These are phyloP conservation scores for Blastobotrys malaysiensis DNA, from an alignment of 1,139 yeast genomes.

Conservation along the genomic window DNA sequence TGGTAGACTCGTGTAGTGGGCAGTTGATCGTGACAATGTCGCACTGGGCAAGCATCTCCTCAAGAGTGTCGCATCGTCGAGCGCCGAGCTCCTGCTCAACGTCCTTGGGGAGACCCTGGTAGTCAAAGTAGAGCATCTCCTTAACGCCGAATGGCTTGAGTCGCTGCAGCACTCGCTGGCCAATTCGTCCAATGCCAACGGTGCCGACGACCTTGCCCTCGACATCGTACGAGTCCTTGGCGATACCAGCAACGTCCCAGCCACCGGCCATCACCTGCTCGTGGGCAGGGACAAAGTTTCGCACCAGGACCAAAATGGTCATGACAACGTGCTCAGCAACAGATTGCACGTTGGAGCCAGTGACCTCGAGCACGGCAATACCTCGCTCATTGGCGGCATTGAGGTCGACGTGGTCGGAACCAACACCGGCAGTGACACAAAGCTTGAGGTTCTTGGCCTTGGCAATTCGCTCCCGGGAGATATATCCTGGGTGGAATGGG, in stretches of 20 bases:
- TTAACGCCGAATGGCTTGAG: slow-evolving; percentile 69
- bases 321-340: slow-evolving; percentile 79
- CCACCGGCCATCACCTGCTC: slow-evolving; percentile 54
- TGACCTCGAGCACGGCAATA: slow-evolving; percentile 70
- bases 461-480: slow-evolving; percentile 58
- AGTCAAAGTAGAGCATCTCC: slow-evolving; percentile 69
- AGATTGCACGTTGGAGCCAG: slow-evolving; percentile 75
- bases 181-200: slow-evolving; percentile 81
- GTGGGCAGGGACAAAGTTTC: slow-evolving; percentile 78
- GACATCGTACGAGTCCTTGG: slow-evolving; percentile 67
- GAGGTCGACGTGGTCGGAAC: slow-evolving; percentile 76
- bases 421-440: slow-evolving; percentile 78
- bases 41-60: slow-evolving; percentile 63
- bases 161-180: slow-evolving; percentile 69
- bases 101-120: slow-evolving; percentile 59
- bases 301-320: slow-evolving; percentile 65
- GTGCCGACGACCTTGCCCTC: slow-evolving; percentile 75
- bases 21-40: slow-evolving; percentile 76
- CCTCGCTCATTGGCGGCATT: slow-evolving; percentile 60
- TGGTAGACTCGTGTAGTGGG: slow-evolving; percentile 68
- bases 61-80: slow-evolving; percentile 57
- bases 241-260: slow-evolving; percentile 79
- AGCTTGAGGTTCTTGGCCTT: slow-evolving; percentile 71
- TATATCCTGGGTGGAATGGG: slow-evolving; percentile 80
- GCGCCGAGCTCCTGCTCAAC: slow-evolving; percentile 54